Evolutionary conservation across 768 basidiomycete genomes (phyloP), one percentile per base, ranked within the genome.

Genomic region (Russula compacta): DNA sequence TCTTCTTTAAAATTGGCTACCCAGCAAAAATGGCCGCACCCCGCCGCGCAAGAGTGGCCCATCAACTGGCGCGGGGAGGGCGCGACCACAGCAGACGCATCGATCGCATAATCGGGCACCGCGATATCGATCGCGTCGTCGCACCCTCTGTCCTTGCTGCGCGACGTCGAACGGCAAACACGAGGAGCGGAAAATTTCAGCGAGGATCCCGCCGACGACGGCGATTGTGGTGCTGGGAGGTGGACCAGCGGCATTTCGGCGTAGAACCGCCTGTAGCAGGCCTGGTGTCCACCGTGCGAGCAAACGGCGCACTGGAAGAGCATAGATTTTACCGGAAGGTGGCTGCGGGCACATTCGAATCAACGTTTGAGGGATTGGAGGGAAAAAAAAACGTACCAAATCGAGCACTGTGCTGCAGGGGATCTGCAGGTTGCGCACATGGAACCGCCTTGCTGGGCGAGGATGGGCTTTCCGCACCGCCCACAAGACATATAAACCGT

Each of bases 11-110:
- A 69, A 50, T 71, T 73, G 12, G 77, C 75, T 15, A 80, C 81
- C 88, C 88, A 91, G 66, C 89, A 92, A 65, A 79, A 80, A 73
- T 92, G 90, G 0, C 90, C 89, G 72, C 89, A 92, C 4, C 89
- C 90, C 46, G 87, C 81, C 14, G 87, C 86, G 72, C 90, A 92
- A 0, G 77, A 79, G 69, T 87, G 84, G 3, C 84, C 88, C 12
- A 74, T 69, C 39, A 81, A 38, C 42, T 64, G 38, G 35, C 47
- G 64, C 42, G 21, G 53, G 47, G 51, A 21, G 33, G 44, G 54
- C 12, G 44, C 19, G n/a, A 50, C 36, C 35, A 52, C 43, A 12
- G 54, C 43, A 17, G 54, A 36, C 42, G 53, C 49, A 9, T 58
- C 61, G 8, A 59, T 9, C 60, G 61, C 9, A 56, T 67, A 58